phyloP scores from a whole-genome alignment of 345 rosid species.

The Dovyalis caffra region DNA sequence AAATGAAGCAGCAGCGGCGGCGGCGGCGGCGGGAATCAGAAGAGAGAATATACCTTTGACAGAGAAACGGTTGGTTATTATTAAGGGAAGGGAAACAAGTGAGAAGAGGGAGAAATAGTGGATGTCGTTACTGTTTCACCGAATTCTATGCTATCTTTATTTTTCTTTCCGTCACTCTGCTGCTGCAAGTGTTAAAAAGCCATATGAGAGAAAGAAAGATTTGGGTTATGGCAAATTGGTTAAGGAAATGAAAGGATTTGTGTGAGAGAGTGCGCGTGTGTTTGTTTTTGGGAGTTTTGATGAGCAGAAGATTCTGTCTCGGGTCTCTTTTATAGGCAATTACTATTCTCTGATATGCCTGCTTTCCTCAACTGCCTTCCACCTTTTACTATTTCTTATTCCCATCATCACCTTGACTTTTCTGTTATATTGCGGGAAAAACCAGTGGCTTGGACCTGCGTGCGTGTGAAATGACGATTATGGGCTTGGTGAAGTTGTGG shows the following conservation, averaged over 20 bases:
- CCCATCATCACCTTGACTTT: neutral
- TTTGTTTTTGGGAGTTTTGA: neutral
- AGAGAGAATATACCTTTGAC: neutral
- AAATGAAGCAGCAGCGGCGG: neutral
- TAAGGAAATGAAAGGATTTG: neutral
- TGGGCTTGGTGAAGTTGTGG: neutral
- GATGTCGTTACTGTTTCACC: neutral
- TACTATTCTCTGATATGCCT: neutral
- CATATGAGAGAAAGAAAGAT: neutral
- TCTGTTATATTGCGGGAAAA: neutral
- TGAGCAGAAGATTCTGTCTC: constrained; percentile 9
- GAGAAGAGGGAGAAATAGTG: neutral
- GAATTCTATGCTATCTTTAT: neutral
- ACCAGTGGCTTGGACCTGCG: neutral
- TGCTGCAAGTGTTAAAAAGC: neutral
- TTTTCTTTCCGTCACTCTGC: neutral
- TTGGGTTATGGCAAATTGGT: neutral
- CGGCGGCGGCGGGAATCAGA: neutral
- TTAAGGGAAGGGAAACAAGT: neutral
- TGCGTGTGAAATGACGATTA: neutral
- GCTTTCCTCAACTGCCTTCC: neutral
- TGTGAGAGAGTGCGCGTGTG: neutral
- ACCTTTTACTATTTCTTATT: neutral
- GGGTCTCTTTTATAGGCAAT: constrained; percentile 6
- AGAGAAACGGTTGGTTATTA: neutral